Evolutionary conservation across 2,329 filamentous ascomycete genomes (phyloP).

Genomic region (Pseudocercospora fuligena): DNA sequence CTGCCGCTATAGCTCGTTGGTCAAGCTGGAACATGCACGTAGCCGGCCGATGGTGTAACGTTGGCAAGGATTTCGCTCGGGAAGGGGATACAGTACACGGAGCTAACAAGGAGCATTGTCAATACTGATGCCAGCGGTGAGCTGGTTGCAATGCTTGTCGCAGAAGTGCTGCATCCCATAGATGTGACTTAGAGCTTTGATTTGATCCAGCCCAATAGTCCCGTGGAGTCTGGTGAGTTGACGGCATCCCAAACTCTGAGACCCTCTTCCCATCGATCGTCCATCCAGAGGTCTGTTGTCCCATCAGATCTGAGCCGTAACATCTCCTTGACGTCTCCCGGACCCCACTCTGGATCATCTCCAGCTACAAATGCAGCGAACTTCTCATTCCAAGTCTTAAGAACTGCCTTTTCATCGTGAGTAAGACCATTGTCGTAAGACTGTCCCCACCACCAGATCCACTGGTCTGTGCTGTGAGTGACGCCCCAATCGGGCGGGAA

Average conservation of each 20-base stretch:
- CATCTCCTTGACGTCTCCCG: constrained; percentile 44
- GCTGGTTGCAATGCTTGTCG: not conserved
- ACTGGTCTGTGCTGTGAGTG: constrained; percentile 59
- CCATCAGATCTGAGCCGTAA: constrained; percentile 54
- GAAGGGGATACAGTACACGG: not conserved
- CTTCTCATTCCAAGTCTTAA: constrained; percentile 46
- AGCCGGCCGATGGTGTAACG: not conserved
- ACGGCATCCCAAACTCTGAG: constrained; percentile 54
- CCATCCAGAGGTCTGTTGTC: constrained; percentile 51
- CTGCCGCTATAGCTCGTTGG: not conserved
- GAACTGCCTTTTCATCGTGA: constrained; percentile 50
- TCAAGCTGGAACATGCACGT: not conserved
- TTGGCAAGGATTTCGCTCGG: not conserved
- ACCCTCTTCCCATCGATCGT: constrained; percentile 54
- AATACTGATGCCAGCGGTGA: not conserved
- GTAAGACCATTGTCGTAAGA: constrained; percentile 46
- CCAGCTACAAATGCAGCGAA: constrained; percentile 49
- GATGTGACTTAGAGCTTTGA: constrained; percentile 31
- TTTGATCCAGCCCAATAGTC: constrained; percentile 31
- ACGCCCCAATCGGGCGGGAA: constrained; percentile 57
- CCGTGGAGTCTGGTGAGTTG: constrained; percentile 30
- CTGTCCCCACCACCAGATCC: constrained; percentile 63
- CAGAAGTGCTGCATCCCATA: not conserved
- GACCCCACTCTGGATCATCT: constrained; percentile 48
- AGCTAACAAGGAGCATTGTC: not conserved